Evolutionary conservation across 225 moss, liverwort and hornwort species (phyloP).

Genomic region (Sphagnum tenellum): DNA sequence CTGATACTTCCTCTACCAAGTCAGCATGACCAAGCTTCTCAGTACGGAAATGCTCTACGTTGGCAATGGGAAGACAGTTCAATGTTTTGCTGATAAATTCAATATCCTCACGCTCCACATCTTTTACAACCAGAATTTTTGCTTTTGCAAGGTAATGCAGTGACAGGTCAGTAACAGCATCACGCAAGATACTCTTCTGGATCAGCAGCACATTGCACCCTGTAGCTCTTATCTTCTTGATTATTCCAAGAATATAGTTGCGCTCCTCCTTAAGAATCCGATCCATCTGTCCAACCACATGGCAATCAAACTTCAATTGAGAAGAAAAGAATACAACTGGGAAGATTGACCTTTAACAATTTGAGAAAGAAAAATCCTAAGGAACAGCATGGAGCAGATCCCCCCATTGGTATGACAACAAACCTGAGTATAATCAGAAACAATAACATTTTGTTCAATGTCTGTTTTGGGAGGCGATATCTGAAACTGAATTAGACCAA

Average conservation of each 20-base stretch:
- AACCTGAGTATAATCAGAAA: constrained; percentile 97
- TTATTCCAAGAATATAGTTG: constrained; percentile 92
- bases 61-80: constrained; percentile 85
- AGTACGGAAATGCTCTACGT: constrained; percentile 85
- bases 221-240: constrained; percentile 87
- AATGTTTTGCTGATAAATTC: constrained; percentile 95
- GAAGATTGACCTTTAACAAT: too few species aligned
- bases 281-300: constrained; percentile 57
- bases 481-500: constrained; percentile 91
- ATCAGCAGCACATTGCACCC: constrained; percentile 87
- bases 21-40: constrained; percentile 93
- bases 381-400: too few species aligned
- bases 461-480: constrained; percentile 95
- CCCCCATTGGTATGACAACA: background rate
- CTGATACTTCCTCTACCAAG: constrained; percentile 83
- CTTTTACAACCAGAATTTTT: constrained; percentile 89
- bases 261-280: constrained; percentile 98
- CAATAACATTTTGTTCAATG: constrained; percentile 88
- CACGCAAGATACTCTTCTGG: constrained; percentile 94
- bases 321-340: too few species aligned
- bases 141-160: constrained; percentile 93
- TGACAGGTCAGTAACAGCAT: constrained; percentile 96
- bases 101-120: constrained; percentile 94
- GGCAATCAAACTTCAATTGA: too few species aligned
- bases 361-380: too few species aligned